A percentile compares a stretch with the other conserved stretches of the same genome.
These are phyloP conservation scores for Oligophagozyma castellii DNA, from an alignment of 1,139 yeast genomes.

Conservation along the genomic window DNA sequence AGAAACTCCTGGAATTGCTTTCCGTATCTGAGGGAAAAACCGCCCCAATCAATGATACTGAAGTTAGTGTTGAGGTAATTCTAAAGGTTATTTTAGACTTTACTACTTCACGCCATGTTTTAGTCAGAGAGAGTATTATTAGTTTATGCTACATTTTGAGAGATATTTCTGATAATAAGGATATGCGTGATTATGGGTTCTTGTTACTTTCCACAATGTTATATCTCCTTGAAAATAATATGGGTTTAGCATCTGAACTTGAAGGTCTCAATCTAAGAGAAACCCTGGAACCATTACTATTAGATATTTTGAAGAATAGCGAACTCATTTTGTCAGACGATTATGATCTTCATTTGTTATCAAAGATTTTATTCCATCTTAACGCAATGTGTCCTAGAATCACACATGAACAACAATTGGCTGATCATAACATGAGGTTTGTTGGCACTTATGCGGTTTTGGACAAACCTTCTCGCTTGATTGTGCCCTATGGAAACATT, in stretches of 20 bases:
- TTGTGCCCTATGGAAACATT: conserved; percentile 36
- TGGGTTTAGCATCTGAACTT: conserved; percentile 8
- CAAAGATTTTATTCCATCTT: conserved; percentile 15
- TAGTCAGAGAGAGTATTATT: conserved; percentile 20
- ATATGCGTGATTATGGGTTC: conserved; percentile 17
- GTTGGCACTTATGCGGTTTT: conserved; percentile 19
- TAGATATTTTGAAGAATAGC: conserved; percentile 7
- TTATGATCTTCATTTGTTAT: conserved; percentile 16
- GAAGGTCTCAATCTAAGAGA: conserved; percentile 10
- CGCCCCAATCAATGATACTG: conserved; percentile 14
- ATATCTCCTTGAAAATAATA: conserved; percentile 18
- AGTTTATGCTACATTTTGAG: conserved; percentile 13
- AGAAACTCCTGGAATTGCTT: conserved; percentile 39
- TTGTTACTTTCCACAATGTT: conserved; percentile 18
- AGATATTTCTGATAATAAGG: conserved; percentile 6
- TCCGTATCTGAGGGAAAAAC: conserved; percentile 17
- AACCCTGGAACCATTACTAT: conserved; percentile 11
- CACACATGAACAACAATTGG: conserved; percentile 10
- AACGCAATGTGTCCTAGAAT: conserved; percentile 10
- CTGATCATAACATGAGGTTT: conserved; percentile 9
- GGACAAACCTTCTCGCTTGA: conserved; percentile 28
- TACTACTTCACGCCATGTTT: conserved; percentile 22
- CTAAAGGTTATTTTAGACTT: conserved; percentile 31
- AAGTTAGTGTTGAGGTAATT: conserved; percentile 25
- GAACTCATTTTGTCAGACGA: conserved; percentile 13